Evolutionary conservation across 495 filamentous ascomycete species (phyloP), one percentile per base, ranked within the genome.

Genomic region (Aspergillus saccharolyticus): DNA sequence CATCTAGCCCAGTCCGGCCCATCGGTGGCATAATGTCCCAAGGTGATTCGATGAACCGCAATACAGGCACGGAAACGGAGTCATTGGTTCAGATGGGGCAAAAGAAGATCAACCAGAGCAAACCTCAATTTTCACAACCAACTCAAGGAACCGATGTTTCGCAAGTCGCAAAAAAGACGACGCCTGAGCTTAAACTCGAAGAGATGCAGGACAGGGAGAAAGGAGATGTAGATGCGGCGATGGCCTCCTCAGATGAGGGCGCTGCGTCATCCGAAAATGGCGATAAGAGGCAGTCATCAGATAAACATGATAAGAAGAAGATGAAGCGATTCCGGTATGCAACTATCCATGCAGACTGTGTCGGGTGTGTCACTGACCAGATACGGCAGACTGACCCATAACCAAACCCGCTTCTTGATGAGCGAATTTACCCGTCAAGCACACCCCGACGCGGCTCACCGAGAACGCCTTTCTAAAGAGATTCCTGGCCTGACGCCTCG

Each of bases 391-490:
- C 84, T 97, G 60, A 97, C 93, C 14, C 93, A 97, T 67, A 94
- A 94, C 63, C 93, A 97, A 80, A 97, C 93, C 22, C 84, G 93
- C 25, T 97, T 96, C 64, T 76, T 97, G 52, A 95, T 96, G 91
- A 97, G 90, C 69, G 93, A 97, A 72, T 97, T 97, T 65, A 89
- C 90, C 52, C 90, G 93, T 61, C 91, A 97, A 64, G 89, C 93
- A 19, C 93, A 97, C 74, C 93, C 93, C 14, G 92, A 97, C 70
- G 92, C 93, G 28, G 89, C 90, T 45, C 91, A 97, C 74, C 83
- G 93, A 55, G 91, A 97, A 71, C 80, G 91, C 30, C 76, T 97
- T 52, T 93, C 93, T 30, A 79, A 88, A 55, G 93, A 97, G 66
- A 97, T 97, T 52, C 93, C 93, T 44, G 93, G 93, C 10, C 75